Evolutionary conservation across 139 green algal genomes (phyloP).

Genomic region (Chlorokybus atmophyticus): DNA sequence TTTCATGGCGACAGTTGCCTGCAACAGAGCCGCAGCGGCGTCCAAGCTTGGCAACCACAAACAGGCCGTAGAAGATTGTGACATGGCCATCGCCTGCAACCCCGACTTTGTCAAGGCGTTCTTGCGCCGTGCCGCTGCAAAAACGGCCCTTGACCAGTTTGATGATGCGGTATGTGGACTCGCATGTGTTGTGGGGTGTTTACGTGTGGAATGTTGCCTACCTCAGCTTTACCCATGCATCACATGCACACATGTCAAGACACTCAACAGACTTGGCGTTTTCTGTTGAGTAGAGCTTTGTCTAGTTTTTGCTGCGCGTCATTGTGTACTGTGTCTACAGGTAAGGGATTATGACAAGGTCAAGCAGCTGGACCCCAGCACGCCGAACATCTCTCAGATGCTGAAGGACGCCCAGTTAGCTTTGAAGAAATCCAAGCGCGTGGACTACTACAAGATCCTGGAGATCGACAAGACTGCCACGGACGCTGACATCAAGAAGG

Average conservation of each 20-base stretch:
- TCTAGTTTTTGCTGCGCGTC: too few species aligned
- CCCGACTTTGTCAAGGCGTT: background rate
- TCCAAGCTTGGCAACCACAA: background rate
- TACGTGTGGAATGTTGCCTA: too few species aligned
- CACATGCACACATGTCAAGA: too few species aligned
- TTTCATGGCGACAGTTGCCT: background rate
- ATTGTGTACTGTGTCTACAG: too few species aligned
- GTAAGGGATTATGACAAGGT: conserved; percentile 33
- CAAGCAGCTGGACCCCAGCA: conserved; percentile 17
- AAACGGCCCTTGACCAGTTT: background rate
- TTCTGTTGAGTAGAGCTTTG: too few species aligned
- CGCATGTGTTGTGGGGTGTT: too few species aligned
- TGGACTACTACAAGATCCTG: conserved; percentile 38
- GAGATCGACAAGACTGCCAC: conserved; percentile 10
- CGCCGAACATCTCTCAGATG: conserved; percentile 15
- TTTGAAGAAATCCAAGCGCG: conserved; percentile 35
- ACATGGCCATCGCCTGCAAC: background rate
- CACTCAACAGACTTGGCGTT: too few species aligned
- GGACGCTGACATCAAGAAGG: conserved; percentile 29
- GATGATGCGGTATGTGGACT: background rate
- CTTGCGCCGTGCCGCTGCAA: background rate
- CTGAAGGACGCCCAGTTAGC: conserved; percentile 25
- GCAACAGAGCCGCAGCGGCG: background rate
- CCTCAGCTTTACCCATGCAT: too few species aligned
- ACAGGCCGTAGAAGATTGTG: background rate